Evolutionary conservation across 2,329 filamentous ascomycete genomes (phyloP).

Genomic region (Aureobasidium sp.): DNA sequence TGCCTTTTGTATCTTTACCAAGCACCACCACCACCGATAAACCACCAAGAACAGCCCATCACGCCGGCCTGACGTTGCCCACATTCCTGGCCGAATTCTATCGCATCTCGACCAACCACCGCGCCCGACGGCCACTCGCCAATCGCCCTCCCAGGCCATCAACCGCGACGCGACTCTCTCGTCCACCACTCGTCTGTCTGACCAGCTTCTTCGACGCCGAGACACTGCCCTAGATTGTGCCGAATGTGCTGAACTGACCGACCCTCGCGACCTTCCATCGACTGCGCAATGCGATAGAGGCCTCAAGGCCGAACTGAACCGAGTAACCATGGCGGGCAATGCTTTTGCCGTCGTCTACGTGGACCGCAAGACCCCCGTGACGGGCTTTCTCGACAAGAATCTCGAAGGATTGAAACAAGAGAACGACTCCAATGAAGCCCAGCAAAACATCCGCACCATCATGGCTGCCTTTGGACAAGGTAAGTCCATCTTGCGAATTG

Average conservation of each 20-base stretch:
- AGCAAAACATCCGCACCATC: slow-evolving; percentile 34
- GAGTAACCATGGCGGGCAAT: slow-evolving; percentile 35
- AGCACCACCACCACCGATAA: not conserved
- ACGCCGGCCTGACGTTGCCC: slow-evolving; percentile 2
- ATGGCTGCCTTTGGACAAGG: slow-evolving; percentile 37
- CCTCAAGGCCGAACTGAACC: slow-evolving; percentile 6
- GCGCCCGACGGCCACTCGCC: not conserved
- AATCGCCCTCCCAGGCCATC: not conserved
- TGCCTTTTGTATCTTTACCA: slow-evolving; percentile 5
- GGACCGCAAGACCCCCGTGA: slow-evolving; percentile 34
- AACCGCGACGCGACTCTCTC: not conserved
- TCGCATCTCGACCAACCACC: slow-evolving; percentile 10
- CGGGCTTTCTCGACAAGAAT: slow-evolving; percentile 24
- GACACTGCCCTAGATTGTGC: not conserved
- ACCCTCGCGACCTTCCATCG: not conserved
- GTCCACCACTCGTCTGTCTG: not conserved
- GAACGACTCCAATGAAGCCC: slow-evolving; percentile 29
- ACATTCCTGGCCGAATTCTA: slow-evolving; percentile 14
- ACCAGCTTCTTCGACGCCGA: not conserved
- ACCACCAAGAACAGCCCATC: not conserved
- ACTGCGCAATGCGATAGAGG: slow-evolving; percentile 15
- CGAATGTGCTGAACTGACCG: slow-evolving; percentile 9
- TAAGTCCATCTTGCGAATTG: slow-evolving; percentile 18
- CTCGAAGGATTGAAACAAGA: slow-evolving; percentile 27
- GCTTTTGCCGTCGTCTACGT: slow-evolving; percentile 40